Evolutionary conservation across 768 basidiomycete genomes (phyloP).

Genomic region (Xerocomellus amylosporus): DNA sequence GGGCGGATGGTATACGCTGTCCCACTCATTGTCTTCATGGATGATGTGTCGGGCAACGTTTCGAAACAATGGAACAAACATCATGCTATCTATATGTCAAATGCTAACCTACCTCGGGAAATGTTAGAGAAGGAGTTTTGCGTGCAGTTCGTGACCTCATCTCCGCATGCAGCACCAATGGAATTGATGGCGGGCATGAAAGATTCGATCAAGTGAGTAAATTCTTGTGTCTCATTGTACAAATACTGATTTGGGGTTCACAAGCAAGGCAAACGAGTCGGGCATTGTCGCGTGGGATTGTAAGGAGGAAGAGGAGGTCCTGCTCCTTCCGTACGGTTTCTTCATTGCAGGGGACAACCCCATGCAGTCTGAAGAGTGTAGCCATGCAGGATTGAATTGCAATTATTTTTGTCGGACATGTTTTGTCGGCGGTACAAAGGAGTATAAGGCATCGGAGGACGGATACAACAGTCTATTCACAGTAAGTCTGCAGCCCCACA

Average conservation of each 20-base stretch:
- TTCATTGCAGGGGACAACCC: slow-evolving; percentile 40
- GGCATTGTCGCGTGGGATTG: slow-evolving; percentile 32
- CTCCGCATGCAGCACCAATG: slow-evolving; percentile 34
- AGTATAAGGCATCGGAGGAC: slow-evolving; percentile 30
- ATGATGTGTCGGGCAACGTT: slow-evolving; percentile 35
- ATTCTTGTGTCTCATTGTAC: too few relatives aligned
- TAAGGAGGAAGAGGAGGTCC: slow-evolving; percentile 16
- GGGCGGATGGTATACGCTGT: slow-evolving; percentile 14
- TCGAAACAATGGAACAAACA: slow-evolving; percentile 39
- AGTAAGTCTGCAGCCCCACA: slow-evolving; percentile 14
- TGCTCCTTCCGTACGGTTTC: slow-evolving; percentile 15
- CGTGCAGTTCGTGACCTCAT: slow-evolving; percentile 30
- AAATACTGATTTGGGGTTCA: too few relatives aligned
- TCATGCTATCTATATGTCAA: slow-evolving; percentile 32
- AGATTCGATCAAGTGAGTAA: too few relatives aligned
- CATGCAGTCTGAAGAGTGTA: slow-evolving; percentile 18
- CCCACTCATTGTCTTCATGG: slow-evolving; percentile 30
- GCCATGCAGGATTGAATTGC: slow-evolving; percentile 40
- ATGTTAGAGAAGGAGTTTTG: slow-evolving; percentile 25
- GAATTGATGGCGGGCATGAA: slow-evolving; percentile 31
- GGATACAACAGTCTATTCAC: slow-evolving; percentile 37
- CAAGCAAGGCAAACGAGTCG: background rate
- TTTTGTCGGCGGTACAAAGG: slow-evolving; percentile 34
- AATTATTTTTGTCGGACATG: slow-evolving; percentile 44
- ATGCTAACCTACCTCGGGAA: slow-evolving; percentile 28